phyloP scores from a whole-genome alignment of 2,329 filamentous ascomycete species.

The Ceratocystis cacaofunesta region DNA sequence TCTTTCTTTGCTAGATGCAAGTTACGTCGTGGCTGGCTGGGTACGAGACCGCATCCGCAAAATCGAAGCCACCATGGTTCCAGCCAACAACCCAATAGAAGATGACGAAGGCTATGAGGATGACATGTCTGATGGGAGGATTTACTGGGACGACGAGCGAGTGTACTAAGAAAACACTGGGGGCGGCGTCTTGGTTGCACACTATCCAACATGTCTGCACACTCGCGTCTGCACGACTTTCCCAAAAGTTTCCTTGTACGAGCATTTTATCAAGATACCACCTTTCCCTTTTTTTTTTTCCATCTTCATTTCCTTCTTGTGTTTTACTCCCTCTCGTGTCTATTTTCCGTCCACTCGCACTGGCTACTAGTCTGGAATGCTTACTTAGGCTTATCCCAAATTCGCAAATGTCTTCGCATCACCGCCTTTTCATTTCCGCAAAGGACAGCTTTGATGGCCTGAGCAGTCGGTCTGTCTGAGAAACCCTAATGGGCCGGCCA shows the following conservation, averaged over 20 bases:
- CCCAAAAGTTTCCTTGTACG: not conserved
- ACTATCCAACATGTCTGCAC: too few relatives aligned
- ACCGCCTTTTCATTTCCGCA: not conserved
- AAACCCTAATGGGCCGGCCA: not conserved
- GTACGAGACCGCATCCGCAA: conserved; percentile 16
- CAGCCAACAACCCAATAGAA: conserved; percentile 7
- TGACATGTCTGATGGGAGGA: conserved; percentile 14
- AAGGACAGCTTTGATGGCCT: not conserved
- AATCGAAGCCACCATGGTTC: conserved; percentile 16
- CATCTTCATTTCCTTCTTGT: not conserved
- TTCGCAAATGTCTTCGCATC: not conserved
- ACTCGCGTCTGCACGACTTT: not conserved
- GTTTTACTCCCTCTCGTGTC: not conserved
- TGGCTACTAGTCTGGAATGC: not conserved
- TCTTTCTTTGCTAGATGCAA: conserved; percentile 9
- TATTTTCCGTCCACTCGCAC: not conserved
- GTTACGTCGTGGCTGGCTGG: conserved; percentile 15
- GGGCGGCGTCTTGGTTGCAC: not conserved
- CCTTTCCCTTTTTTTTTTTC: not conserved
- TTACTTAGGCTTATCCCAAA: not conserved
- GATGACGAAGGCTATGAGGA: conserved; percentile 16
- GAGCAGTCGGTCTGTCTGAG: not conserved
- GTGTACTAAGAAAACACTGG: conserved; percentile 12
- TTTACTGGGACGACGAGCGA: conserved; percentile 17
- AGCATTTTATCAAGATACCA: conserved; percentile 6